Percentiles rank a stretch among this genome's conserved stretches.
Evolutionary conservation across 169 alveolate species (phyloP).

Genomic region (Plasmodium vivax): DNA sequence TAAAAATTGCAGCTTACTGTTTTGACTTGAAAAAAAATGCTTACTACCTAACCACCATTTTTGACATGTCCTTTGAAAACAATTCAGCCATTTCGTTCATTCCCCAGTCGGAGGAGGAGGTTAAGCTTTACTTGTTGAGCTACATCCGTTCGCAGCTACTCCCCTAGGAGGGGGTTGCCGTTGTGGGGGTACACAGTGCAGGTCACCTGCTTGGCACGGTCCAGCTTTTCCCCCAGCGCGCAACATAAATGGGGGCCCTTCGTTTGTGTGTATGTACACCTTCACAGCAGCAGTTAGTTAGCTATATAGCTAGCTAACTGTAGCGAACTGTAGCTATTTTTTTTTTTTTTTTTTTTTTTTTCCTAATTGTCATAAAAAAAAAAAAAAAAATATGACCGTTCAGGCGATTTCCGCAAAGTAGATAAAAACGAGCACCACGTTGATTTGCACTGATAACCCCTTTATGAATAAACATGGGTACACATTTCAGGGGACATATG

Average conservation of each 20-base stretch:
- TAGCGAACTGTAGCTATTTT: not conserved
- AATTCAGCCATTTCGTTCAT: conserved; percentile 39
- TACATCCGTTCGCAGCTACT: conserved; percentile 45
- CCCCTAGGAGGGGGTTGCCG: not conserved
- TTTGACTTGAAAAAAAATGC: conserved; percentile 49
- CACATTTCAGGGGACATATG: not conserved
- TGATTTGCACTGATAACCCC: not conserved
- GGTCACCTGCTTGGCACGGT: not conserved
- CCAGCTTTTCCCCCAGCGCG: not conserved
- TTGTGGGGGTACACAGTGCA: not conserved
- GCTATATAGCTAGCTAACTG: not conserved
- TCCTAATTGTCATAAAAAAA: not conserved
- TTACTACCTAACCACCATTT: conserved; percentile 41
- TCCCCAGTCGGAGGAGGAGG: conserved; percentile 47
- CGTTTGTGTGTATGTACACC: not conserved
- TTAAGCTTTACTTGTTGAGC: conserved; percentile 16
- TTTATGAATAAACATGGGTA: not conserved
- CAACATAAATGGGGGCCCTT: not conserved
- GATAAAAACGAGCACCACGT: not conserved
- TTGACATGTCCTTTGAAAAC: conserved; percentile 63
- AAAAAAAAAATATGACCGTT: conserved; percentile 9
- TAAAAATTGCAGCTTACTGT: conserved; percentile 35
- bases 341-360: not conserved
- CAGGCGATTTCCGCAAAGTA: conserved; percentile 2
- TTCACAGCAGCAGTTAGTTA: not conserved